These are phyloP conservation scores for Ganoderma lucidum DNA, from an alignment of 1,284 basidiomycete species.

Conservation along the genomic window DNA sequence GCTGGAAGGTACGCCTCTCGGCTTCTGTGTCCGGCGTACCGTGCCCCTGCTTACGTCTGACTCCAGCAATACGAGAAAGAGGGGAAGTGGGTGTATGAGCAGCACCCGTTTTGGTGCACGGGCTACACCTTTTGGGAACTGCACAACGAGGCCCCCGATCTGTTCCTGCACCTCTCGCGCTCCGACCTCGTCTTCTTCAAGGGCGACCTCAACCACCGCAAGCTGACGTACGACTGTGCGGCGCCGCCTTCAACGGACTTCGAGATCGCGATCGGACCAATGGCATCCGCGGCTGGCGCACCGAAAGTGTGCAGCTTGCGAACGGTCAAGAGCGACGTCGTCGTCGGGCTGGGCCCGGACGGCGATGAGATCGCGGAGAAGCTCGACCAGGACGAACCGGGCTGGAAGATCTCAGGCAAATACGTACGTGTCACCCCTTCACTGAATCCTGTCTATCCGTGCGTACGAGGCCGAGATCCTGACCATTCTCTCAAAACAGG, in stretches of 20 bases:
- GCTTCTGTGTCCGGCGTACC: background rate
- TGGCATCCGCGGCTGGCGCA: conserved; percentile 89
- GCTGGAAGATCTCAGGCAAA: conserved; percentile 98
- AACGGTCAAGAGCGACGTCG: conserved; percentile 90
- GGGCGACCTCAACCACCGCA: conserved; percentile 81
- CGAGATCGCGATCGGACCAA: conserved; percentile 91
- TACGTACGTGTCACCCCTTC: conserved; percentile 65
- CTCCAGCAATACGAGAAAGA: conserved; percentile 88
- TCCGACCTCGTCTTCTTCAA: conserved; percentile 97
- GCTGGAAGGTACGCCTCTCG: conserved; percentile 81
- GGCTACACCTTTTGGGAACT: conserved; percentile 97
- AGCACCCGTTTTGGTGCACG: conserved; percentile 97
- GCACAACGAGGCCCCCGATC: conserved; percentile 89
- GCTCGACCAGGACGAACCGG: conserved; percentile 88
- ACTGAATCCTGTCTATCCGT: background rate
- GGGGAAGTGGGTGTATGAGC: conserved; percentile 95
- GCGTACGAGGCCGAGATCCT: background rate
- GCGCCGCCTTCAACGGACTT: conserved; percentile 93
- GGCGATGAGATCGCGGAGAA: conserved; percentile 82
- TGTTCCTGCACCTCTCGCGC: conserved; percentile 91
- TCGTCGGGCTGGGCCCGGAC: conserved; percentile 70
- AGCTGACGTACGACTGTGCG: conserved; percentile 91
- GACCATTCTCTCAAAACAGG: conserved; percentile 51
- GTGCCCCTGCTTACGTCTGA: background rate
- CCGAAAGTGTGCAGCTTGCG: conserved; percentile 88